Evolutionary conservation across 768 basidiomycete genomes (phyloP), one percentile per base, ranked within the genome.

Genomic region (Tricholoma sp.): DNA sequence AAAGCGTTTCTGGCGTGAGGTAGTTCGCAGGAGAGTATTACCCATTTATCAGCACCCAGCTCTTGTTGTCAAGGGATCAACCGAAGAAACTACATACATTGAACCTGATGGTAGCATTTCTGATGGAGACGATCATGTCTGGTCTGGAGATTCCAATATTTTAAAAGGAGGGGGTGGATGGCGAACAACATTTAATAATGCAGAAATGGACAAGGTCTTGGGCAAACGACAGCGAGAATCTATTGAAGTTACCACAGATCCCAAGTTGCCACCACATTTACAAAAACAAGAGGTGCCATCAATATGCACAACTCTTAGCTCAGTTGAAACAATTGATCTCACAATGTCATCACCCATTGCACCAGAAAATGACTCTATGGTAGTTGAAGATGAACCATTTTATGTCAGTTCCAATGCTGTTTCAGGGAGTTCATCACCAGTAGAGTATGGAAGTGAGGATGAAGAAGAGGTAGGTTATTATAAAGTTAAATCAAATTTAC

Each of bases 31-130:
- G 0, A 61, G 63, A 8, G 57, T 57, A 3, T 3, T 41, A 14
- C 69, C 70, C 0, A 32, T 71, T n/a, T 68, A 71, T 50, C 56
- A 46, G 2, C 69, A 69, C 49, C 58, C 53, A n/a, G 58, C 50
- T 21, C 34, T 57, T 32, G 10, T 45, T 39, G 58, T 6, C 22
- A 45, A 1, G 45, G 43, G 11, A 50, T 8, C 1, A 52, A 50
- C 5, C 18, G 31, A 18, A 47, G 41, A 14, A 24, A 21, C 19
- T 22, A 21, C 43, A 19, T 11, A 45, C n/a, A 21, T 45, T 21
- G 43, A 45, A 21, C 47, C 32, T 10, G 59, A 55, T 27, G 65
- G 66, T 22, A 47, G 35, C 10, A 63, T 67, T 19, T 58, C 61
- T 8, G 66, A 67, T 51, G 63, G 63, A 5, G 65, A 66, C 31